Evolutionary conservation across 202 grass and related monocot genomes (phyloP), one percentile per base, ranked within the genome.

Genomic region (Saccharum hybrid): DNA sequence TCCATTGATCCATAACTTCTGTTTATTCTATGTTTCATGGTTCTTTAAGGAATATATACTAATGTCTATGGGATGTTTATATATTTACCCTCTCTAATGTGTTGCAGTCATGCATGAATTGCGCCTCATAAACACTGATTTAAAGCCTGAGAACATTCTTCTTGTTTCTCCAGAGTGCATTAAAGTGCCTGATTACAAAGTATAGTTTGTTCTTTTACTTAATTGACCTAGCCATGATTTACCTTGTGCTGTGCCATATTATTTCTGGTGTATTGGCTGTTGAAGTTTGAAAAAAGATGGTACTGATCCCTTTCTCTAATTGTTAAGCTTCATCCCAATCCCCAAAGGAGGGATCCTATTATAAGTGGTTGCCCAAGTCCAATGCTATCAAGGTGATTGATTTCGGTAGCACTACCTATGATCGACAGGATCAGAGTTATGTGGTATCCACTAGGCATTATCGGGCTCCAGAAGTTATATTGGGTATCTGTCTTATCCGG

Each of bases 101-200:
- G 69, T 87, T 99, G 93, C 96, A 92, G 96, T 94, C 93, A 92
- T 99, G 91, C 96, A 96, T 99, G 96, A 92, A 33, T 84, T 99
- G 96, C 89, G 86, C 85, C 93, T 99, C 89, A 86, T 99, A 89
- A 93, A 99, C 91, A 99, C 96, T 94, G 93, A 99, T 96, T 96
- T 99, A 94, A 99, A 96, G 93, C 96, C 96, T 89, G 96, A 99
- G 96, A 99, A 99, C 82, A 90, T 99, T 87, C 96, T 99, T 79
- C 96, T 99, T 89, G 91, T 96, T 92, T 99, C 96, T 71, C 83
- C 87, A 12, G 93, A 96, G 93, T 96, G 84, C 89, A 99, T 86
- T 93, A 90, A 92, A 99, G 93, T 99, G 77, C 93, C 91, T 0
- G 89, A 99, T 87, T 96, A 92, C 91, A 99, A 99, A 96, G 93